These are phyloP conservation scores for Saksenaea oblongispora DNA, from an alignment of 371 early-diverging fungal species.

Conservation along the genomic window DNA sequence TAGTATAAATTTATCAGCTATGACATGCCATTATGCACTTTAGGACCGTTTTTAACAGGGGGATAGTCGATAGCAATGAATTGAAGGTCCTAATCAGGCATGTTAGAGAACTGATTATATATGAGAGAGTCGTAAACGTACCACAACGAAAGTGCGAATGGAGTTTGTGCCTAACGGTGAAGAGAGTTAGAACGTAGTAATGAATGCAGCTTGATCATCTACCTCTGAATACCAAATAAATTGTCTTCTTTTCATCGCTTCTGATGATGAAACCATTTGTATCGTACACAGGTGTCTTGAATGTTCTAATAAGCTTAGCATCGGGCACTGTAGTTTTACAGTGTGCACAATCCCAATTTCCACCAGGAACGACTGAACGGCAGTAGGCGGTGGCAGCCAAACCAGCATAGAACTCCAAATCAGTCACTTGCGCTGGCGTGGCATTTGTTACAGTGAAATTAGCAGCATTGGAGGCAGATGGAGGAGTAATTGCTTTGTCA, in stretches of 20 bases:
- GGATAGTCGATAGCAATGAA: slow-evolving; percentile 12
- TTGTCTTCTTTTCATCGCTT: slow-evolving; percentile 8
- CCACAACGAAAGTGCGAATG: slow-evolving; percentile 19
- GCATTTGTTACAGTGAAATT: not conserved
- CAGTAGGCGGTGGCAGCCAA: slow-evolving; percentile 19
- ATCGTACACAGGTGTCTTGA: slow-evolving; percentile 8
- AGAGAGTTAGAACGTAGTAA: not conserved
- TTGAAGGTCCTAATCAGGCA: slow-evolving; percentile 6
- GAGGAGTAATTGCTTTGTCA: not conserved
- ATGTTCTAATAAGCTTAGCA: slow-evolving; percentile 7
- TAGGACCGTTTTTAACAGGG: slow-evolving; percentile 10
- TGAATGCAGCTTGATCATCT: not conserved
- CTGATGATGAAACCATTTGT: slow-evolving; percentile 12
- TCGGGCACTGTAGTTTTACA: slow-evolving; percentile 5
- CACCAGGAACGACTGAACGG: slow-evolving; percentile 10
- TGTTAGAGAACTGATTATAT: not conserved
- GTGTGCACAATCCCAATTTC: slow-evolving; percentile 12
- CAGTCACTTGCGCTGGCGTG: not conserved
- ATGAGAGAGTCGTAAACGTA: not conserved
- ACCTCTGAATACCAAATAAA: slow-evolving; percentile 15
- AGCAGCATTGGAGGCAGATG: not conserved
- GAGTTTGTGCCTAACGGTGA: slow-evolving; percentile 5
- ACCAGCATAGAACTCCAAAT: slow-evolving; percentile 11
- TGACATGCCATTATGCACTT: slow-evolving; percentile 12
- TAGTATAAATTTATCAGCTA: not conserved